Evolutionary conservation across 2,329 filamentous ascomycete genomes (phyloP), one percentile per base, ranked within the genome.

Genomic region (Pezicula neosporulosa): DNA sequence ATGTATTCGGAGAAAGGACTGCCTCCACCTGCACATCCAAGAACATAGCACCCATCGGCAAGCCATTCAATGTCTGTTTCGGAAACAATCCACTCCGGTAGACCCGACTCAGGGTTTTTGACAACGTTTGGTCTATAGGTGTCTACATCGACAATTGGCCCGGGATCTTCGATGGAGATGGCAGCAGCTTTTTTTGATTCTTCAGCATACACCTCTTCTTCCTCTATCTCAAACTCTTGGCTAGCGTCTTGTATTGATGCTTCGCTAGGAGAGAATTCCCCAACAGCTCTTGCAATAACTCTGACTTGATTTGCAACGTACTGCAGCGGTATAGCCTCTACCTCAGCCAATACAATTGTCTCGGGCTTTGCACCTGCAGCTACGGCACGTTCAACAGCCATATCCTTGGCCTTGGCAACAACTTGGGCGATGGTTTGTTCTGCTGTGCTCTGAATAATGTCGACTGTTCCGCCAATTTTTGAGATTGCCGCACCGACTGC

Each of bases 401-500:
- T 38, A 13, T 45, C 19, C 21, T 55, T 54, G 4, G 50, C 51
- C 21, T 55, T 51, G 19, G 58, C 56, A 6, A 52, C 45, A n/a
- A 58, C 52, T 24, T 57, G 48, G 15, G 50, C 42, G 18, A 52
- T 51, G 8, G 50, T 51, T 43, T 58, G 49, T 19, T 56, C 49
- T 3, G 38, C 50, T 15, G 56, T 56, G 28, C 47, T 60, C 44
- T 56, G 37, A 21, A 63, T 58, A 6, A 55, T 56, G 39, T 63
- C 61, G 10, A 61, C 51, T n/a, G 52, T 54, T 3, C 59, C 60
- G n/a, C 56, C 48, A 19, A 62, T 50, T 44, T 59, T 58, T 54
- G 39, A 68, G 59, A 56, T 72, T 63, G 81, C 81, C 0, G 81
- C 80, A 3, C 81, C 81, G 2, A 84, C 76, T 0, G 81, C 80